Evolutionary conservation across 2,329 filamentous ascomycete genomes (phyloP), one percentile per base, ranked within the genome.

Genomic region (Penicillium hesseltinei): DNA sequence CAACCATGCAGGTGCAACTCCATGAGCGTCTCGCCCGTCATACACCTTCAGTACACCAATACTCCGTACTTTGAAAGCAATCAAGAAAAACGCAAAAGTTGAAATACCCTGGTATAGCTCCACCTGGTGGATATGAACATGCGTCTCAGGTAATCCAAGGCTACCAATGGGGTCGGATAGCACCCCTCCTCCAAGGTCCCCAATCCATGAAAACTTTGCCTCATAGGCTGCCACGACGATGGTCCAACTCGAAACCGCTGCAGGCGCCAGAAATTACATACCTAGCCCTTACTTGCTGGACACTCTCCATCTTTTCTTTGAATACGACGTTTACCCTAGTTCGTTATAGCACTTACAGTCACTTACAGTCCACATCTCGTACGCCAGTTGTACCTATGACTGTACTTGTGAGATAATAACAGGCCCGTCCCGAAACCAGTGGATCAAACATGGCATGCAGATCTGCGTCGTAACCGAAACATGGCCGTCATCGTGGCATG

Each of bases 181-280:
- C 58, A 27, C 53, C 62, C 62, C 63, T 57, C 59, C 62, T 61
- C 57, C 61, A 65, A 64, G 62, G 64, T 66, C 62, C 63, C 42
- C 64, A 62, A 58, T 43, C 40, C 39, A 50, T 48, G 29, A 59
- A 57, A 61, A 59, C 46, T 51, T 39, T 51, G 58, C 31, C 54
- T 60, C 49, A 65, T 64, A 65, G 64, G 62, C 61, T 57, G 50
- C 44, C 51, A 51, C 36, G 25, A 54, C 40, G 29, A 47, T 29
- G 57, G 45, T 54, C 43, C 40, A 40, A 42, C 25, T 50, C 42
- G 56, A 54, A 60, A 46, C 64, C 64, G 62, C 64, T 60, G 39
- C 53, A 62, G 54, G 64, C 64, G 64, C 64, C 51, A 45, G 47
- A 62, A 65, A 65, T 57, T 35, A 58, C 17, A 40, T 21, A 56